Base-by-base conservation (phyloP, 768 basidiomycete species). In the Podaxis carcinomalis region DNA sequence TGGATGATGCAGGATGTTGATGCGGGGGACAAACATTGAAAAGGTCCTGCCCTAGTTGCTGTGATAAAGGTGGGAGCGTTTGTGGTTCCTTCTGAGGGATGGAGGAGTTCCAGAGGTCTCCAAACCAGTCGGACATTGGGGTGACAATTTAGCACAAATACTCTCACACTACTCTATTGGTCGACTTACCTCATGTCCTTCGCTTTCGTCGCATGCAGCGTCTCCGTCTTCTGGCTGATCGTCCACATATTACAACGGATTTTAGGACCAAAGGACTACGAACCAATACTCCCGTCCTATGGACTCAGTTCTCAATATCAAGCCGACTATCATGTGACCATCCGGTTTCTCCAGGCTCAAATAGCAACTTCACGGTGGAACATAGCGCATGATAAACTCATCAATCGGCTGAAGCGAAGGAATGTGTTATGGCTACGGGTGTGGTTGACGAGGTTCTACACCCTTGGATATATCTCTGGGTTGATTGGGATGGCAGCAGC, bases 401-500 rank as follows among this genome's bases (percentile, higher is more conserved):
- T 61, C 13, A 54, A 1, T 27, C 49, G 37, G 21, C 46, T 61
- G 44, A 54, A 55, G 21, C 44, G 40, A 37, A 52, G 32, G 46
- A 23, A 27, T 28, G 28, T 25, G 2, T 49, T 32, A 11, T 13
- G 27, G 56, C 19, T 13, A 28, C 44, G 52, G 44, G 14, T 13
- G 2, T 61, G 59, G 59, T 39, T 61, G 53, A 53, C 54, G 23
- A 16, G 52, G n/a, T 25, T 61, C n/a, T 61, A 61, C 19, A 50
- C 44, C 14, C 27, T 61, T 46, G 59, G 59, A 9, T 55, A 47
- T 54, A 21, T 54, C 13, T 23, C 46, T 10, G 59, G 59, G 25
- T 16, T 55, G 28, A 3, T 61, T 7, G 52, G 52, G 35, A 61
- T 61, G 59, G 32, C 11, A 13, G 52, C 49, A 27, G 52, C 35